These are phyloP conservation scores for Mycena amicta DNA, from an alignment of 768 basidiomycete genomes.

Conservation along the genomic window DNA sequence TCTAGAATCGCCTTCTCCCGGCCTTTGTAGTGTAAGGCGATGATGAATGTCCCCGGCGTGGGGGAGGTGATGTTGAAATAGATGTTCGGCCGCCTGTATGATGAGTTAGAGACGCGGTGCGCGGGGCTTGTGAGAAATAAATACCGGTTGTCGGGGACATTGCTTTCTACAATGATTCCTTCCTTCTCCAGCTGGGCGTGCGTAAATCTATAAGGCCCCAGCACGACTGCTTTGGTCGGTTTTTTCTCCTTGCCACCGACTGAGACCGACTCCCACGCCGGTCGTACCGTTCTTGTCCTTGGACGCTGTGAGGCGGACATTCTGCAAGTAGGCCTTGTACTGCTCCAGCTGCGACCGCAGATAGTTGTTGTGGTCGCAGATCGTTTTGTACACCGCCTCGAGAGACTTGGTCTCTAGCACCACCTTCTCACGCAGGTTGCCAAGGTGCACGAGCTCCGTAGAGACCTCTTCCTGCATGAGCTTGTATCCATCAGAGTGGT, in stretches of 20 bases:
- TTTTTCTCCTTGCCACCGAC: constrained; percentile 99
- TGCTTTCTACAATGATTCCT: constrained; percentile 98
- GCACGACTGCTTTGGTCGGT: constrained; percentile 76
- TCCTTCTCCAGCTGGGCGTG: constrained; percentile 99
- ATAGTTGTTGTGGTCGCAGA: constrained; percentile 98
- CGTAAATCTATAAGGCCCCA: constrained; percentile 97
- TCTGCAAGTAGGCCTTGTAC: constrained; percentile 99
- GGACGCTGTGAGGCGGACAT: constrained; percentile 86
- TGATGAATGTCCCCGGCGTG: constrained; percentile 97
- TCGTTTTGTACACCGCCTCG: constrained; percentile 98
- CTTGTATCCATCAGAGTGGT: constrained; percentile 79
- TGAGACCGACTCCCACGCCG: constrained; percentile 90
- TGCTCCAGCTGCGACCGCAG: constrained; percentile 95
- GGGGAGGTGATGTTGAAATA: constrained; percentile 99
- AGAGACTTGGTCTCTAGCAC: constrained; percentile 88
- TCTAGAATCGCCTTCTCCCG: constrained; percentile 98
- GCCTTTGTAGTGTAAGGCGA: constrained; percentile 98
- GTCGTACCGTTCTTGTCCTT: constrained; percentile 88
- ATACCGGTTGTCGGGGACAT: constrained; percentile 96
- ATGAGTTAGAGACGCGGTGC: constrained; percentile 14
- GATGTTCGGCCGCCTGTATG: constrained; percentile 86
- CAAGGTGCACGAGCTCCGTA: constrained; percentile 93
- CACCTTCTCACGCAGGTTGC: constrained; percentile 96
- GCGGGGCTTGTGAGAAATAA: constrained; percentile 28
- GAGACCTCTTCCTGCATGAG: constrained; percentile 98